phyloP scores from a whole-genome alignment of 352 stramenopile genomes.

The Pythium diclinum region DNA sequence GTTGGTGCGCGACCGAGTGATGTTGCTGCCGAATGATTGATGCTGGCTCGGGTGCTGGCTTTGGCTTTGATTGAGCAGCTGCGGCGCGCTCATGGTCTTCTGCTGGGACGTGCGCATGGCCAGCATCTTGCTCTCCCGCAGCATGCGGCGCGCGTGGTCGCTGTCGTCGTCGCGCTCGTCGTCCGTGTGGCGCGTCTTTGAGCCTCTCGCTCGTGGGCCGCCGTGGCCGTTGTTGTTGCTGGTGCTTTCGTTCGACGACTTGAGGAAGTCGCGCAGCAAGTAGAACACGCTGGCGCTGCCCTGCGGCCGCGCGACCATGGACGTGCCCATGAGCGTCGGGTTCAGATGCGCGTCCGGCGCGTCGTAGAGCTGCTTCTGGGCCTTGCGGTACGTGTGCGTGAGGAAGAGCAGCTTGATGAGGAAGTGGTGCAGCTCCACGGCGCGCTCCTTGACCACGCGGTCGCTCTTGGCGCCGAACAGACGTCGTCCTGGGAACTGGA shows the following conservation, averaged over 20 bases:
- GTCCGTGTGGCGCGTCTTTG: constrained; percentile 5
- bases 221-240: constrained; percentile 20
- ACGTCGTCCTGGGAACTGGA: constrained; percentile 57
- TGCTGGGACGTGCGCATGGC: constrained; percentile 38
- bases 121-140: constrained; percentile 75
- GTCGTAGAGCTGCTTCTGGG: constrained; percentile 61
- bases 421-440: constrained; percentile 70
- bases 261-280: constrained; percentile 70
- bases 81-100: constrained; percentile 26
- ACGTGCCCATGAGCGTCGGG: constrained; percentile 23
- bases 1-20: background rate
- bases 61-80: constrained; percentile 5
- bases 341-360: constrained; percentile 9
- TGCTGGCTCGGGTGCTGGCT: background rate
- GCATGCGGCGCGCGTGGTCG: constrained; percentile 28
- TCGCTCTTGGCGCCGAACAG: constrained; percentile 71
- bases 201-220: background rate
- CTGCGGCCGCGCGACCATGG: constrained; percentile 41
- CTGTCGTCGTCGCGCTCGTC: constrained; percentile 31
- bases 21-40: background rate
- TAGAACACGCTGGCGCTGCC: constrained; percentile 64
- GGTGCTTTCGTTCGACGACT: constrained; percentile 34
- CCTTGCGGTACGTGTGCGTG: constrained; percentile 74
- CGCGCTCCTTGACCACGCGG: constrained; percentile 68
- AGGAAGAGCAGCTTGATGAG: constrained; percentile 69